A percentile compares a stretch with the other conserved stretches of the same genome.
Evolutionary conservation across 1,284 basidiomycete genomes (phyloP).

Genomic region (Ustilago xerochloae): DNA sequence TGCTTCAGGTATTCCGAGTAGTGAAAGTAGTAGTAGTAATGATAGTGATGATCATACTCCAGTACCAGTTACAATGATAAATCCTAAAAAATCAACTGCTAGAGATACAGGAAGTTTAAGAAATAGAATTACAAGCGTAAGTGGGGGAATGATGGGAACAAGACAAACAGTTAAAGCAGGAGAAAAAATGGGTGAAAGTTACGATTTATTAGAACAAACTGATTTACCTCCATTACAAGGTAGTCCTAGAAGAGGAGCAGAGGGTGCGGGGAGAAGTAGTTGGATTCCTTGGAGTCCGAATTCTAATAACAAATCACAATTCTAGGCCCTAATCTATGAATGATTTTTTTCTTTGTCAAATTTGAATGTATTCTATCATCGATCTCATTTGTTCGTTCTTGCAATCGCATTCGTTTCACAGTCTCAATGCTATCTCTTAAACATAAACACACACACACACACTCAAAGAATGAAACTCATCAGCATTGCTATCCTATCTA

Average conservation of each 20-base stretch:
- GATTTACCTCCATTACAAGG: conserved; percentile 17
- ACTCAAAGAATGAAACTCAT: neutral
- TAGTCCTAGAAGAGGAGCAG: neutral
- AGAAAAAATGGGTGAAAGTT: conserved; percentile 28
- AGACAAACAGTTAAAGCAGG: conserved; percentile 22
- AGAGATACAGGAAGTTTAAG: conserved; percentile 12
- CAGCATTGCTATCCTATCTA: neutral
- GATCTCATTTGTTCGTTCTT: neutral
- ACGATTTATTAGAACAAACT: conserved; percentile 46
- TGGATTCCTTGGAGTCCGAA: conserved; percentile 41
- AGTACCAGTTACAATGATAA: conserved; percentile 18
- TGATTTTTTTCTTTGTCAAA: neutral
- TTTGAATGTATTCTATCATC: neutral
- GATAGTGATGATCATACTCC: neutral
- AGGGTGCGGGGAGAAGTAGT: neutral
- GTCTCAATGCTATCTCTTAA: too few relatives aligned
- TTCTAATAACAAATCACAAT: neutral
- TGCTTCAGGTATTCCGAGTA: conserved; percentile 13
- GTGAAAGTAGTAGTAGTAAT: conserved; percentile 12
- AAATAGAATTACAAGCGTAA: conserved; percentile 11
- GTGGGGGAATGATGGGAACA: neutral
- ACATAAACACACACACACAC: neutral
- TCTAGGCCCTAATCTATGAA: too few relatives aligned
- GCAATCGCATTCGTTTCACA: neutral
- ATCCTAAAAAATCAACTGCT: conserved; percentile 7